Conservation (phyloP, 208 protist species). For the Trypanosoma lewisi region DNA sequence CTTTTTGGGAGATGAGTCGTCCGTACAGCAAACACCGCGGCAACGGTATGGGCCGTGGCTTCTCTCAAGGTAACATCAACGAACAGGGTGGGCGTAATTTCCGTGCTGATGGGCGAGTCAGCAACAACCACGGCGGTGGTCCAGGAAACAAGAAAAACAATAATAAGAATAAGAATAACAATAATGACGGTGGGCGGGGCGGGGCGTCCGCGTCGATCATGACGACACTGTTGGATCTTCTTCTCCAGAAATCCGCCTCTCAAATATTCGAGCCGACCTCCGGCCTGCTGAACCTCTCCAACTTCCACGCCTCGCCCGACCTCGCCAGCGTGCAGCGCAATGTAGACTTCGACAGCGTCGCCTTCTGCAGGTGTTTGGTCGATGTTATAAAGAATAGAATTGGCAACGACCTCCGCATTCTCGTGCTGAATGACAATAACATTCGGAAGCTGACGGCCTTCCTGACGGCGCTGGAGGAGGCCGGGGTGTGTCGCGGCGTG, state of each 20-base stretch:
- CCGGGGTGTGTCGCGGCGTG: constrained; percentile 60
- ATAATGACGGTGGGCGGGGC: constrained; percentile 28
- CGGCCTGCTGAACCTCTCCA: constrained; percentile 64
- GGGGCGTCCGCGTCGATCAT: constrained; percentile 54
- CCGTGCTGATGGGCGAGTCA: constrained; percentile 14
- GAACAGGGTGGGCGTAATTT: not conserved
- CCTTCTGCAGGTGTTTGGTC: constrained; percentile 72
- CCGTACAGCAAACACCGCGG: constrained; percentile 57
- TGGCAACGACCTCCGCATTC: constrained; percentile 48
- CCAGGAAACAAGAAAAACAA: constrained; percentile 19
- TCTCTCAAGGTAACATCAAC: not conserved
- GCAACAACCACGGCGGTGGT: constrained; percentile 21
- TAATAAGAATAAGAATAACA: constrained; percentile 25
- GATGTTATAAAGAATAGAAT: constrained; percentile 68
- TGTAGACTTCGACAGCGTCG: constrained; percentile 82
- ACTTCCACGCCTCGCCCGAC: constrained; percentile 53
- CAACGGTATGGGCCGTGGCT: constrained; percentile 18
- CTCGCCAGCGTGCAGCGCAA: constrained; percentile 54
- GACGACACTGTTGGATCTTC: constrained; percentile 69
- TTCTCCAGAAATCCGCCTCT: constrained; percentile 68
- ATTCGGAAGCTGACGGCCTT: constrained; percentile 62
- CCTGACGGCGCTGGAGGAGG: constrained; percentile 57
- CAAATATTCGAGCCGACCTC: constrained; percentile 44
- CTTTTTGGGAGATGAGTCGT: constrained; percentile 40
- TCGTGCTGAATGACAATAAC: constrained; percentile 68